Percentiles rank a stretch among this genome's conserved stretches.
Conservation (phyloP, 2,329 filamentous ascomycete genomes). For the Fusarium beomiforme region DNA sequence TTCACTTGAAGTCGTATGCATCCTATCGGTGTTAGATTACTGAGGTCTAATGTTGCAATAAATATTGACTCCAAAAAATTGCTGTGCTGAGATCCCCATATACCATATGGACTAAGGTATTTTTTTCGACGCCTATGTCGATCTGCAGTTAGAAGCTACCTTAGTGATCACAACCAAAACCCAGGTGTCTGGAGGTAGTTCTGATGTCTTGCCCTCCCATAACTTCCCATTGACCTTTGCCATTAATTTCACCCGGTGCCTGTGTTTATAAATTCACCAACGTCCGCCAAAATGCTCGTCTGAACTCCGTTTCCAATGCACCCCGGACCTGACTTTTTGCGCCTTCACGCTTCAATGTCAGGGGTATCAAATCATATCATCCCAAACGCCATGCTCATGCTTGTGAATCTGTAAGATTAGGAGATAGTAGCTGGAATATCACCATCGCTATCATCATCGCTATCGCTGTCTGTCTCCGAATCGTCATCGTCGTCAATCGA, state of each 20-base stretch:
- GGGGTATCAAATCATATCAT: slow-evolving; percentile 24
- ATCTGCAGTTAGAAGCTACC: background rate
- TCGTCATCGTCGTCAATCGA: slow-evolving; percentile 37
- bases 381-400: slow-evolving; percentile 26
- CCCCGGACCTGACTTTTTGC: background rate
- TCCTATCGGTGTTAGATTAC: background rate
- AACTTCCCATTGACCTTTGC: background rate
- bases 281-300: slow-evolving; percentile 7
- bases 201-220: background rate
- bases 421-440: slow-evolving; percentile 43
- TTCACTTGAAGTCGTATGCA: background rate
- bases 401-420: background rate
- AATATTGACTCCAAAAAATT: background rate
- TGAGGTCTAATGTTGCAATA: background rate
- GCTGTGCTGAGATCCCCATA: background rate
- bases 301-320: slow-evolving; percentile 14
- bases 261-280: background rate
- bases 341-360: background rate
- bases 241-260: background rate
- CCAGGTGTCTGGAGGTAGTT: background rate
- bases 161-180: slow-evolving; percentile 1
- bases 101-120: background rate
- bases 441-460: slow-evolving; percentile 30
- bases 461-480: slow-evolving; percentile 36
- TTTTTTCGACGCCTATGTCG: background rate